These are phyloP conservation scores for Fusarium brachygibbosum DNA, from an alignment of 2,329 filamentous ascomycete genomes.

Conservation along the genomic window DNA sequence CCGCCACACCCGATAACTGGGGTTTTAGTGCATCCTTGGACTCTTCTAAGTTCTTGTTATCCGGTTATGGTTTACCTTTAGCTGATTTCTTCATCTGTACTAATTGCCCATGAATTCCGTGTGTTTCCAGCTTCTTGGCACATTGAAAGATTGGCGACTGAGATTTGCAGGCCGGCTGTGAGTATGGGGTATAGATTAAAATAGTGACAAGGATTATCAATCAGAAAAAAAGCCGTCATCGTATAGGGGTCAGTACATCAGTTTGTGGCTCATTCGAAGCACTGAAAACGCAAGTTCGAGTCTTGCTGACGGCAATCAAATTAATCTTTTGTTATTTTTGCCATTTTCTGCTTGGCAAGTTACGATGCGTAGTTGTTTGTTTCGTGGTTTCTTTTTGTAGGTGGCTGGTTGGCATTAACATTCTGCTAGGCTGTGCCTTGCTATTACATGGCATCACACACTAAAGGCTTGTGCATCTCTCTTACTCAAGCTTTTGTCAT, in stretches of 20 bases:
- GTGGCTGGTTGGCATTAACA: neutral
- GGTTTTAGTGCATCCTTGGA: constrained; percentile 27
- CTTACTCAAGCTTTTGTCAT: neutral
- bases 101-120: neutral
- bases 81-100: neutral
- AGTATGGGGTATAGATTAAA: neutral
- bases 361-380: neutral
- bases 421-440: neutral
- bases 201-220: constrained; percentile 6
- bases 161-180: no score
- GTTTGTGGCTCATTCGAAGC: constrained; percentile 49
- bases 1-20: constrained; percentile 37
- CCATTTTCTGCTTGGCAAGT: neutral
- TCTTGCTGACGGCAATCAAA: constrained; percentile 43
- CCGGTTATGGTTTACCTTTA: neutral
- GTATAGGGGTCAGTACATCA: constrained; percentile 52
- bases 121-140: neutral
- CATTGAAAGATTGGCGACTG: neutral
- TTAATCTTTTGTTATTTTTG: constrained; percentile 10
- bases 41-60: constrained; percentile 3
- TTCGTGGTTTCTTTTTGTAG: neutral
- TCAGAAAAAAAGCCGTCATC: constrained; percentile 38
- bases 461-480: neutral
- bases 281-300: constrained; percentile 52
- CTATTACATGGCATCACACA: neutral